Base-by-base conservation (phyloP, 2,329 filamentous ascomycete genomes). In the Akanthomyces lecanii region DNA sequence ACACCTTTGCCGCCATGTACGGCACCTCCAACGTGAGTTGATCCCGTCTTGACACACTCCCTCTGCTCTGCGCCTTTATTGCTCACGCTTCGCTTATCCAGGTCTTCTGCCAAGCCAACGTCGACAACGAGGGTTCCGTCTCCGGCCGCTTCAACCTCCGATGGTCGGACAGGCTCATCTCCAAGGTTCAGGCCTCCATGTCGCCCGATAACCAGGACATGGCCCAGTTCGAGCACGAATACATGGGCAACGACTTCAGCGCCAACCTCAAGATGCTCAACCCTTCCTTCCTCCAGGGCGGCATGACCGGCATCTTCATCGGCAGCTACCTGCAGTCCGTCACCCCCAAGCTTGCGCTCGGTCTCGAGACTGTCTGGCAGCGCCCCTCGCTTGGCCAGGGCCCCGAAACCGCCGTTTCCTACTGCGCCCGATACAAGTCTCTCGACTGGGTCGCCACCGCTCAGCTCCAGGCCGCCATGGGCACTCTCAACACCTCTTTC, bases 301-400 rank as follows among this genome's bases (percentile, higher is more conserved):
- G 92, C 62, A 78, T 97, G 58, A 99, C 94, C 30, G 95, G 95
- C 71, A 97, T 98, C 78, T 92, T 92, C 75, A 93, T 99, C 72
- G 93, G 91, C 70, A 95, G 90, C 81, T 98, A 98, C 79, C 85
- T 99, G 65, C 95, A 99, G 78, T 91, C 92, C 57, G 80, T 99
- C 66, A 99, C 95, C 47, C 90, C 92, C 65, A 89, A 85, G 71
- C 85, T 99, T 66, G 86, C 94, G 55, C 82, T 99, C 60, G 95
- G 95, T 69, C 82, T 98, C 65, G 95, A 99, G 79, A 89, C 89
- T 62, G 89, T 99, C 70, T 97, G 92, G 92, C 94, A 97, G 80
- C 91, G 93, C 73, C 85, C 89, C 59, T 90, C 89, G 56, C 83
- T 95, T 70, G 89, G 87, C 72, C 86, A 94, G 76, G 90, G 91